A percentile compares a stretch with the other conserved stretches of the same genome.
Evolutionary conservation across 202 grass and related monocot genomes (phyloP).

Genomic region (Zizania palustris): DNA sequence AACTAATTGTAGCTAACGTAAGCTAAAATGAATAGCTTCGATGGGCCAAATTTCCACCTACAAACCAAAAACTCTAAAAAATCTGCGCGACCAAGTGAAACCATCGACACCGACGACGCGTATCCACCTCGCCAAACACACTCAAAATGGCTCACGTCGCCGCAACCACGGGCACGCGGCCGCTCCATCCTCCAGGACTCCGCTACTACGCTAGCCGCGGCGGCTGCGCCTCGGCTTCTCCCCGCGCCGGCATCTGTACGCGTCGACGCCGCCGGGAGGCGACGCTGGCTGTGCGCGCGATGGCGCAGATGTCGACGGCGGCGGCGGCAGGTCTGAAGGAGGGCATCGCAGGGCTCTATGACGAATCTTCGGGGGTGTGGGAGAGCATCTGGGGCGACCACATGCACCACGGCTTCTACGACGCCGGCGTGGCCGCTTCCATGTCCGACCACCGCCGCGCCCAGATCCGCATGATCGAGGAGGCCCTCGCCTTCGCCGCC

Average conservation of each 20-base stretch:
- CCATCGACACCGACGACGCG: too few species aligned
- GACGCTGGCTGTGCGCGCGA: not conserved
- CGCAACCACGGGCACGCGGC: not conserved
- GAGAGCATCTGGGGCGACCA: constrained; percentile 98
- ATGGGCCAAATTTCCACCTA: too few species aligned
- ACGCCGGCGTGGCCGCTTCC: constrained; percentile 51
- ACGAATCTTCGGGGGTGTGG: constrained; percentile 88
- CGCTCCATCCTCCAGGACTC: not conserved
- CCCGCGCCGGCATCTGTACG: not conserved
- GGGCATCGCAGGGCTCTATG: constrained; percentile 95
- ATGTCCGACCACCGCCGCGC: constrained; percentile 70
- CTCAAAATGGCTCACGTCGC: constrained; percentile 32
- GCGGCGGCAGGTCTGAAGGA: constrained; percentile 64
- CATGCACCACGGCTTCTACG: constrained; percentile 98
- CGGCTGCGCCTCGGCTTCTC: not conserved
- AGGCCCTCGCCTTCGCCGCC: constrained; percentile 79
- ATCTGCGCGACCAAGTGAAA: too few species aligned
- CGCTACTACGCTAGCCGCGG: not conserved
- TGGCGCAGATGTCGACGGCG: constrained; percentile 27
- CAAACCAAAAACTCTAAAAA: too few species aligned
- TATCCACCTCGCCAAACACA: too few species aligned
- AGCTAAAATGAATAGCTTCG: too few species aligned
- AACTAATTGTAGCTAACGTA: too few species aligned
- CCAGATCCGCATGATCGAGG: constrained; percentile 93
- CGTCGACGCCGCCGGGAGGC: not conserved